Percentiles rank a stretch among this genome's conserved stretches.
Evolutionary conservation across 345 rosid genomes (phyloP).

Genomic region (Brassica nigra): DNA sequence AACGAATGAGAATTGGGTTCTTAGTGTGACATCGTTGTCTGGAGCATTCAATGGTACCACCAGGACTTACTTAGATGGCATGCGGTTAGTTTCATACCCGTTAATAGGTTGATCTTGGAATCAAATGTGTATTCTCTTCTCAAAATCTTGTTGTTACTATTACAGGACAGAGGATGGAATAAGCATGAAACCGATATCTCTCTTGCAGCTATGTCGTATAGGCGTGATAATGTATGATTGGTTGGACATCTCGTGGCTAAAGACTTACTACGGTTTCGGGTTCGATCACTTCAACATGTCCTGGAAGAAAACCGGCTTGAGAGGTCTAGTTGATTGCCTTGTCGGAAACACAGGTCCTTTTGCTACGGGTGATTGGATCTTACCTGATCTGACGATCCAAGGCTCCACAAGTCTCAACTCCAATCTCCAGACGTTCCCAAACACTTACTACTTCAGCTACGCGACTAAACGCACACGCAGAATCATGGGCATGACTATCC

Average conservation of each 20-base stretch:
- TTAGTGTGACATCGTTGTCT: slow-evolving; percentile 88
- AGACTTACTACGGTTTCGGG: slow-evolving; percentile 86
- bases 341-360: slow-evolving; percentile 89
- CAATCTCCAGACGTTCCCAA: slow-evolving; percentile 69
- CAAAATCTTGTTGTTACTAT: background rate
- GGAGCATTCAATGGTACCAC: slow-evolving; percentile 99
- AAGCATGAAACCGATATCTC: slow-evolving; percentile 70
- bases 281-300: slow-evolving; percentile 89
- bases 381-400: slow-evolving; percentile 94
- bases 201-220: slow-evolving; percentile 86
- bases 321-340: slow-evolving; percentile 73
- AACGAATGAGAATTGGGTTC: slow-evolving; percentile 85
- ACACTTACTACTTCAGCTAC: slow-evolving; percentile 88
- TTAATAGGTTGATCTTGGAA: background rate
- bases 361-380: slow-evolving; percentile 89
- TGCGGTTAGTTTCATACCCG: slow-evolving; percentile 66
- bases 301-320: slow-evolving; percentile 71
- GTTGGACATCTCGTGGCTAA: slow-evolving; percentile 85
- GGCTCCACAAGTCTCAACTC: slow-evolving; percentile 71
- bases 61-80: slow-evolving; percentile 91
- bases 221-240: slow-evolving; percentile 91
- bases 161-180: slow-evolving; percentile 82
- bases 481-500: slow-evolving; percentile 73
- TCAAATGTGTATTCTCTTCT: background rate
- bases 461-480: slow-evolving; percentile 86